These are phyloP conservation scores for Lipomyces anomalus DNA, from an alignment of 805 yeast genomes.

Conservation along the genomic window DNA sequence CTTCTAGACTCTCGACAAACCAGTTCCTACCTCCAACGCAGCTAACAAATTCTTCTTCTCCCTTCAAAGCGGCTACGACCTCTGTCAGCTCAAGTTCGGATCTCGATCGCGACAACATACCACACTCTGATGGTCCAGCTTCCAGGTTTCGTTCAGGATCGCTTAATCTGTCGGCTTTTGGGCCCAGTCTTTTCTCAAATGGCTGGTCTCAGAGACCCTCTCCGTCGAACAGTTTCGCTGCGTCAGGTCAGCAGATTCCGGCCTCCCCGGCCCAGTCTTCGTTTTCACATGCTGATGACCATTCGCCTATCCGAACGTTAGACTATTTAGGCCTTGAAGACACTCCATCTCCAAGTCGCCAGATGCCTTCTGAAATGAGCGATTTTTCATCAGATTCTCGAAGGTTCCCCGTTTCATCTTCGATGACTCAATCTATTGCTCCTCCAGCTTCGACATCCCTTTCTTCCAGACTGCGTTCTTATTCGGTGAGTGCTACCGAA, in stretches of 20 bases:
- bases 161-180: constrained; percentile 12
- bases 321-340: constrained; percentile 24
- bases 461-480: constrained; percentile 22
- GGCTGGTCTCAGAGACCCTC: not conserved
- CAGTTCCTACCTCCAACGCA: constrained; percentile 4
- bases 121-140: constrained; percentile 2
- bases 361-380: not conserved
- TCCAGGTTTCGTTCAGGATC: constrained; percentile 23
- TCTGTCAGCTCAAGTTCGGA: no score
- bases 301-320: constrained; percentile 20
- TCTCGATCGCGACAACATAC: no score
- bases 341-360: no score
- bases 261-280: not conserved
- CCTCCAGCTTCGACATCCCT: constrained; percentile 1
- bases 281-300: constrained; percentile 7
- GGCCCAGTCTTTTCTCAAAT: constrained; percentile 10
- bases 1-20: constrained; percentile 46
- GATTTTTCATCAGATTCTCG: not conserved
- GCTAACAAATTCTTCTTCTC: constrained; percentile 8
- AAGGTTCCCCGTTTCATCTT: not conserved
- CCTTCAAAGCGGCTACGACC: no score
- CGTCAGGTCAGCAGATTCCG: constrained; percentile 2
- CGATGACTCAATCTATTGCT: not conserved
- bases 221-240: not conserved
- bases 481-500: constrained; percentile 23